Evolutionary conservation across 306 rosid species (phyloP).

Genomic region (Vigna reflexopilosa): DNA sequence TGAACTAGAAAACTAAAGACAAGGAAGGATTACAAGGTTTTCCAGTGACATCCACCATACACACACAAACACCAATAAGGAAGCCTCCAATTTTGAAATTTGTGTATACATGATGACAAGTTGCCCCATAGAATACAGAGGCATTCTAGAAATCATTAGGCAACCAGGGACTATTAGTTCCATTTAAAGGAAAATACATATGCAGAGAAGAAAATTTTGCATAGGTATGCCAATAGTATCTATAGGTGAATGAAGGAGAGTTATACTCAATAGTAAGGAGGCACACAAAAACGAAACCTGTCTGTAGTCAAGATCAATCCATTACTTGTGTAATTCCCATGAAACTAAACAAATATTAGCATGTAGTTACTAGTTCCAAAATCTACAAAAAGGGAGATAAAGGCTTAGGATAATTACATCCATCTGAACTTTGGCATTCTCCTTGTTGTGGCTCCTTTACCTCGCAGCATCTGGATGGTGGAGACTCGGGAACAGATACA

Average conservation of each 20-base stretch:
- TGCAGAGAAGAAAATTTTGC: not conserved
- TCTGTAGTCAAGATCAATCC: conserved; percentile 20
- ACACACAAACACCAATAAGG: not conserved
- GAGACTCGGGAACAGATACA: conserved; percentile 52
- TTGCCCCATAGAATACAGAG: not conserved
- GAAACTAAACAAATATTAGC: not conserved
- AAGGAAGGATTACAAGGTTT: not conserved
- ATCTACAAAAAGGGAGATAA: not conserved
- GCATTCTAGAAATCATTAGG: not conserved
- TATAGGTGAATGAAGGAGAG: not conserved
- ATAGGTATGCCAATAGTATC: not conserved
- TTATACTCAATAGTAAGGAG: not conserved
- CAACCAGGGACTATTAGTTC: not conserved
- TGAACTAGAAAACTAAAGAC: conserved; percentile 22
- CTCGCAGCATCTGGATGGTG: conserved; percentile 52
- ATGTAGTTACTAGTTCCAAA: conserved; percentile 15
- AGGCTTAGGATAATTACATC: conserved; percentile 60
- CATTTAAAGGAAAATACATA: conserved; percentile 7
- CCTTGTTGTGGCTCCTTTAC: conserved; percentile 60
- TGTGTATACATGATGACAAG: not conserved
- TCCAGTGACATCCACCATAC: not conserved
- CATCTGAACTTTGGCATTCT: conserved; percentile 59
- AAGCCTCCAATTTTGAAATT: conserved; percentile 10
- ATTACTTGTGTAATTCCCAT: conserved; percentile 28
- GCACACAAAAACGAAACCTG: not conserved